A percentile compares a stretch with the other conserved stretches of the same genome.
Conservation (phyloP, 1,284 basidiomycete genomes). For the Blastosporella zonata region DNA sequence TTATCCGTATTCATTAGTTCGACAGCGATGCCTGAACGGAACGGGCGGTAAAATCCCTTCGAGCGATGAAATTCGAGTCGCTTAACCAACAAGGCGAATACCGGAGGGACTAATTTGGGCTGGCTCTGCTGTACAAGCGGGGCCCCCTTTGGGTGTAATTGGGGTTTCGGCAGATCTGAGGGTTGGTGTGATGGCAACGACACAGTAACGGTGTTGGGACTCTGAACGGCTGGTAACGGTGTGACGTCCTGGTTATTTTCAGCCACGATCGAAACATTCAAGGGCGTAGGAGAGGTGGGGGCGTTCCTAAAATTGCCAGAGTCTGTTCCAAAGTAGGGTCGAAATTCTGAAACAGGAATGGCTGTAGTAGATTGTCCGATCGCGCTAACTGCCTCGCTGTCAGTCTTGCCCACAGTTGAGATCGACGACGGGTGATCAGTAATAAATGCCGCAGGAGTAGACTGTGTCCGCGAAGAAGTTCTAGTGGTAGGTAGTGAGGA, state of each 20-base stretch:
- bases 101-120: slow-evolving; percentile 13
- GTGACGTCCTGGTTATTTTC: not conserved
- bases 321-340: not conserved
- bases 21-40: slow-evolving; percentile 38
- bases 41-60: slow-evolving; percentile 32
- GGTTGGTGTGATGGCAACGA: not conserved
- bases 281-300: not conserved
- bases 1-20: slow-evolving; percentile 34
- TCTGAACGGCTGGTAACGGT: not conserved
- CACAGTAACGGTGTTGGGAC: not conserved
- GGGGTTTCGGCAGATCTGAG: not conserved
- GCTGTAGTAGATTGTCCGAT: not conserved
- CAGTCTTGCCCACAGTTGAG: not conserved
- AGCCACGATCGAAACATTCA: not conserved
- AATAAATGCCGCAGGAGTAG: slow-evolving; percentile 8
- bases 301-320: not conserved
- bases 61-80: slow-evolving; percentile 26
- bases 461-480: slow-evolving; percentile 13
- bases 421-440: slow-evolving; percentile 4
- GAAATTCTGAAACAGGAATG: not conserved
- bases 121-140: slow-evolving; percentile 1
- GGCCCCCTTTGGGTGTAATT: not conserved
- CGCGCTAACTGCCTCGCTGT: not conserved
- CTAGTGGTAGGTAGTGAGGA: slow-evolving; percentile 1
- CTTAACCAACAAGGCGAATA: slow-evolving; percentile 26